Conservation (phyloP, 2,329 filamentous ascomycete species). For the Delphinella strobiligena region DNA sequence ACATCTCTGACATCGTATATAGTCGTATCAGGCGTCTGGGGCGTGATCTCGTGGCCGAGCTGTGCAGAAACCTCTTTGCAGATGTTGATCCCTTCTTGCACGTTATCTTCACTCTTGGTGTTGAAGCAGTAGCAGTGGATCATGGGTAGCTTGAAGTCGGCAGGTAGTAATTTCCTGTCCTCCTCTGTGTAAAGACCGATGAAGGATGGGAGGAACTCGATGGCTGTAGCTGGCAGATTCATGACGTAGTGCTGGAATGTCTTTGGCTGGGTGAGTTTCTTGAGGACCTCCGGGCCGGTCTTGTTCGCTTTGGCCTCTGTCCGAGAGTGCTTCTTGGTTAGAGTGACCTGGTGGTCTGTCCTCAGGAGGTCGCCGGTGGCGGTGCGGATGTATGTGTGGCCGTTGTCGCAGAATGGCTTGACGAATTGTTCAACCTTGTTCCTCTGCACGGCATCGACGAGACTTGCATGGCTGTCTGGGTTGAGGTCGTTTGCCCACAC, state of each 20-base stretch:
- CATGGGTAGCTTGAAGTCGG: conserved; percentile 50
- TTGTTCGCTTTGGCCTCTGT: conserved; percentile 12
- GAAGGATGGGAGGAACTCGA: conserved; percentile 69
- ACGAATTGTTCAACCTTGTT: conserved; percentile 75
- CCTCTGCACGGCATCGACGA: conserved; percentile 55
- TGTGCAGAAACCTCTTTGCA: conserved; percentile 53
- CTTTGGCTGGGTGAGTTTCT: conserved; percentile 45
- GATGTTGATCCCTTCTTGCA: conserved; percentile 46
- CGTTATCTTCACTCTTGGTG: conserved; percentile 65
- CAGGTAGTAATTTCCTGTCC: conserved; percentile 13
- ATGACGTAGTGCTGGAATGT: conserved; percentile 92
- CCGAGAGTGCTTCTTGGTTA: conserved; percentile 23
- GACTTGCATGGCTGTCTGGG: conserved; percentile 66
- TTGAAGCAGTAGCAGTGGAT: conserved; percentile 94
- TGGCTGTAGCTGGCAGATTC: conserved; percentile 87
- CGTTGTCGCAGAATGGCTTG: conserved; percentile 69
- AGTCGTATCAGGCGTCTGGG: conserved; percentile 44
- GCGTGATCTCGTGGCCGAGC: conserved; percentile 46
- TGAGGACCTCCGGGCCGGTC: conserved; percentile 21
- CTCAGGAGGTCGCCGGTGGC: conserved; percentile 47
- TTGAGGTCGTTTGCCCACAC: conserved; percentile 98
- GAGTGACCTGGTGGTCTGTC: conserved; percentile 40
- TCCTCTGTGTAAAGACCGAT: conserved; percentile 57
- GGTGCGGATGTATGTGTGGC: conserved; percentile 63
- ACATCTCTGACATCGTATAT: conserved; percentile 68